These are phyloP conservation scores for Trypanosoma mega DNA, from an alignment of 208 protist genomes.

Conservation along the genomic window DNA sequence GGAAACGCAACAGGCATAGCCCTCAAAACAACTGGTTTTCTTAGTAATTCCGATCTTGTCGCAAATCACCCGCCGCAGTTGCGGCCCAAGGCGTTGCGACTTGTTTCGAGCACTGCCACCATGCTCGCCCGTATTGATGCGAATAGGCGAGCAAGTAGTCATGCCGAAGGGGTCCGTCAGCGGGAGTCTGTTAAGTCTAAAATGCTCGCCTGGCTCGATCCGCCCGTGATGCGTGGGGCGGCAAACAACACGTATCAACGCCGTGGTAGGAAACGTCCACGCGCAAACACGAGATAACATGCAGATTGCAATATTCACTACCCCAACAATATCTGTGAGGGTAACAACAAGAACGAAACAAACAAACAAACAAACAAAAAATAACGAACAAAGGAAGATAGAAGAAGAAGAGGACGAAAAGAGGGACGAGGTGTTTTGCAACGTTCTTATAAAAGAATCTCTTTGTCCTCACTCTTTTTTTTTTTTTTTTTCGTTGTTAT, in stretches of 20 bases:
- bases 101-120: conserved; percentile 54
- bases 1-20: conserved; percentile 58
- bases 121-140: conserved; percentile 84
- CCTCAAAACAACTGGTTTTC: conserved; percentile 82
- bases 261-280: conserved; percentile 61
- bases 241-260: conserved; percentile 88
- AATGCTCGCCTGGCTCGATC: conserved; percentile 83
- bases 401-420: not conserved
- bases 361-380: too few species aligned
- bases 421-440: not conserved
- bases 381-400: not conserved
- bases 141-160: conserved; percentile 63
- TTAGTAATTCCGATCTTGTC: conserved; percentile 85
- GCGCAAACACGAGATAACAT: conserved; percentile 19
- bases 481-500: conserved; percentile 3
- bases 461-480: not conserved
- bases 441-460: not conserved
- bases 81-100: conserved; percentile 80
- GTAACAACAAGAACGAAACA: not conserved
- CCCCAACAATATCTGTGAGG: not conserved
- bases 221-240: conserved; percentile 74
- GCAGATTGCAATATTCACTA: not conserved
- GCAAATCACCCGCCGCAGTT: conserved; percentile 78
- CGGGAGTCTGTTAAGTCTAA: conserved; percentile 51
- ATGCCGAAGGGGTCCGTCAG: conserved; percentile 69